Conservation (phyloP, 331 rosid genomes). For the Dryas integrifolia region DNA sequence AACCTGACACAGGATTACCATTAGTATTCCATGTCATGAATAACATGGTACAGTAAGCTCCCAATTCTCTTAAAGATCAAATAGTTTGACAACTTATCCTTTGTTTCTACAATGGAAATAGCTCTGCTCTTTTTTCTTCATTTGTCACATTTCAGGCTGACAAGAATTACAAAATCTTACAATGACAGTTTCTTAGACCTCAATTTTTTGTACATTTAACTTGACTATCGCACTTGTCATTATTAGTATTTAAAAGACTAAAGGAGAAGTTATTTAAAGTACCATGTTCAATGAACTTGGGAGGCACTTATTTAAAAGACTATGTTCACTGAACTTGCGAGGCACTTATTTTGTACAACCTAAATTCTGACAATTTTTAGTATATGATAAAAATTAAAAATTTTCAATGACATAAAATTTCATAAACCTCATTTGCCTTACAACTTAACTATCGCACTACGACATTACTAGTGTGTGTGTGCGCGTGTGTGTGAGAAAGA, state of each 20-base stretch:
- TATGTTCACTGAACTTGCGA: not conserved
- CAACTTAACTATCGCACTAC: not conserved
- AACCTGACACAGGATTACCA: constrained; percentile 48
- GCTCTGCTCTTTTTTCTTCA: not conserved
- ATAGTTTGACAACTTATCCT: not conserved
- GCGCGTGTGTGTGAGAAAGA: not conserved
- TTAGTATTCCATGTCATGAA: not conserved
- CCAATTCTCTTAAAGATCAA: not conserved
- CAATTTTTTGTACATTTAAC: not conserved
- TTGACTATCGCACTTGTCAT: not conserved
- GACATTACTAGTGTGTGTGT: no score
- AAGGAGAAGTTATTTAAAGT: not conserved
- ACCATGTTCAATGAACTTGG: no score
- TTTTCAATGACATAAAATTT: not conserved
- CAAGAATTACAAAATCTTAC: not conserved
- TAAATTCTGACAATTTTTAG: not conserved
- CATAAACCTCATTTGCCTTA: not conserved
- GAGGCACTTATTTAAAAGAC: no score
- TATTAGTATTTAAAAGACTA: not conserved
- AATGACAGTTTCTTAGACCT: not conserved
- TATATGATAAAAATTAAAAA: not conserved
- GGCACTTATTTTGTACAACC: not conserved
- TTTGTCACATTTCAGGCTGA: not conserved
- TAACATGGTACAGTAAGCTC: not conserved
- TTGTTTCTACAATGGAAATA: not conserved